A percentile compares a stretch with the other conserved stretches of the same genome.
These are phyloP conservation scores for Fusarium nanum DNA, from an alignment of 2,329 filamentous ascomycete genomes.

Conservation along the genomic window DNA sequence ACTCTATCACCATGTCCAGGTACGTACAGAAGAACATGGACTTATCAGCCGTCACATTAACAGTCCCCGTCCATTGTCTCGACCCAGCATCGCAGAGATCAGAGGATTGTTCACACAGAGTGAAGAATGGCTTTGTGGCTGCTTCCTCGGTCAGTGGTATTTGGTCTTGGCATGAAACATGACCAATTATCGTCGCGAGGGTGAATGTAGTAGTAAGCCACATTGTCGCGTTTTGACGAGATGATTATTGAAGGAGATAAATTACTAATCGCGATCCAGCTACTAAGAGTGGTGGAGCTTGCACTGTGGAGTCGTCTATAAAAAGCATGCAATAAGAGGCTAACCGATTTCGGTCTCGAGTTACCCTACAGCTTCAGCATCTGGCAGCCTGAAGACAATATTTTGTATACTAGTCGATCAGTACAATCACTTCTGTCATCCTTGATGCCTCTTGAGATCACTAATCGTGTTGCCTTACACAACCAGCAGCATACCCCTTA, in stretches of 20 bases:
- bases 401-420: too few species aligned
- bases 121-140: not conserved
- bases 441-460: too few species aligned
- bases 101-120: constrained; percentile 10
- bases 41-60: constrained; percentile 27
- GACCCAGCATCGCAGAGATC: constrained; percentile 29
- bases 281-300: not conserved
- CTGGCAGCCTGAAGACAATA: not conserved
- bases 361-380: not conserved
- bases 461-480: too few species aligned
- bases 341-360: rapidly evolving
- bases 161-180: not conserved
- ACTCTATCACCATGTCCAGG: rapidly evolving
- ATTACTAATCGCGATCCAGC: not conserved
- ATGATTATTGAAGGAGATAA: not conserved
- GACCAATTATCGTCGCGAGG: not conserved
- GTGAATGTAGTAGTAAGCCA: not conserved
- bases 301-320: not conserved
- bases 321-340: not conserved
- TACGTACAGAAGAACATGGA: constrained; percentile 35
- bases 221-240: constrained; percentile 3
- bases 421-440: too few species aligned
- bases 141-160: not conserved
- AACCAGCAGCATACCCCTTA: too few species aligned
- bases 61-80: constrained; percentile 25